Evolutionary conservation across 1,139 yeast species (phyloP), one percentile per base, ranked within the genome.

Genomic region (Yamadazyma epiphylla): DNA sequence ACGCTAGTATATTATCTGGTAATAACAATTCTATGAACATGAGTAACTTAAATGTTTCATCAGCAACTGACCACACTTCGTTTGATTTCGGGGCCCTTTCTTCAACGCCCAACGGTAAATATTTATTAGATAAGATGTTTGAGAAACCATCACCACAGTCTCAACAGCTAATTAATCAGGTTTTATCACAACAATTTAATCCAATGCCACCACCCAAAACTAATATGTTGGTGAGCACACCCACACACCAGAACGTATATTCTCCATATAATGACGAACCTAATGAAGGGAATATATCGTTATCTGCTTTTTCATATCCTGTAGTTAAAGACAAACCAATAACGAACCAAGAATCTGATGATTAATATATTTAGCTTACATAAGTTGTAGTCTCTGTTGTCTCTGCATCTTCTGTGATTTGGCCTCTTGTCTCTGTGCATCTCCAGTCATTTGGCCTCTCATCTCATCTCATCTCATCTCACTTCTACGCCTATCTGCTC

Each of bases 91-190:
- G 41, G 12, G 65, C 64, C 5, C 39, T 58, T 5, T 49, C 66
- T 4, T 60, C 69, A 25, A 66, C 73, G 1, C 72, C 74, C 8
- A 66, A 65, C 42, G 60, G 65, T 14, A 67, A 65, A 41, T 64
- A 46, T 30, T 49, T 66, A 27, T 48, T 65, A 26, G 73, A 66
- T 34, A 60, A 59, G 32, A 55, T 64, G 45, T 63, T 64, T 35
- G 71, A 66, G 30, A 59, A 60, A 36, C 55, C 58, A 4, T 63
- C 70, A 3, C 71, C 71, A 3, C 60, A 50, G 30, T 43, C 58
- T 12, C 48, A 43, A 26, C 42, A 40, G n/a, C 30, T 43, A 15
- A 39, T 49, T 26, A 51, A 48, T 26, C 55, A 50, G 28, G 46
- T 44, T n/a, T 39, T 47, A 33, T 40, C 43, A 17, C 55, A 48